Evolutionary conservation across 257 asterid species (phyloP).

Genomic region (Oldenlandia corymbosa): DNA sequence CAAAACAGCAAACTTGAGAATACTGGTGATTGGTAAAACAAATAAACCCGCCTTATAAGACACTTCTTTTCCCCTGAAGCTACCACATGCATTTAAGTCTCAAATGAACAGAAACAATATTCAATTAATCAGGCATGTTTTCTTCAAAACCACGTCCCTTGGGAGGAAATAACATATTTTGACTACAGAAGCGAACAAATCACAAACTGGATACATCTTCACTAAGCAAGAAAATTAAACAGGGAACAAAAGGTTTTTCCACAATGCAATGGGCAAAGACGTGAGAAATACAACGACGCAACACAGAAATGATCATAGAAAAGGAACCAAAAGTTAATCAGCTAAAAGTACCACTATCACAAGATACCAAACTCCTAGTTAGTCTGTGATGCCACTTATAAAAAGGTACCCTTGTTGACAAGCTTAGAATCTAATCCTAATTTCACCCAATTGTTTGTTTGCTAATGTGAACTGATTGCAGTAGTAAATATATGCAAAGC

Average conservation of each 20-base stretch:
- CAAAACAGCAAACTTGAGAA: conserved; percentile 13
- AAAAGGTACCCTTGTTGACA: neutral
- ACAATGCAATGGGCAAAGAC: neutral
- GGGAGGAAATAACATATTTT: neutral
- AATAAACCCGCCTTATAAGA: neutral
- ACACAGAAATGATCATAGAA: neutral
- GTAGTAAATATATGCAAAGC: neutral
- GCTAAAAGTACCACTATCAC: too few relatives aligned
- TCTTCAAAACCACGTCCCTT: neutral
- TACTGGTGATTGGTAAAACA: conserved; percentile 3
- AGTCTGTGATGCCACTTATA: neutral
- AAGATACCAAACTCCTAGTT: neutral
- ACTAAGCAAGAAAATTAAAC: neutral
- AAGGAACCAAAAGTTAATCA: neutral
- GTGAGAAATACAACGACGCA: neutral
- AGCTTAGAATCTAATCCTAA: neutral
- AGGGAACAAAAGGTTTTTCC: neutral
- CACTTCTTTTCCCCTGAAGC: neutral
- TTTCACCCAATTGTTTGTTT: too few relatives aligned
- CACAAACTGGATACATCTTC: neutral
- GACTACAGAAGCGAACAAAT: neutral
- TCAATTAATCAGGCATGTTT: neutral
- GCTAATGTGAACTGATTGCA: conserved; percentile 8
- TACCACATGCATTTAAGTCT: neutral
- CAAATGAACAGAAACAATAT: neutral